A percentile compares a stretch with the other conserved stretches of the same genome.
phyloP scores from a whole-genome alignment of 768 basidiomycete species.

The Chlorophyllum brunneum region DNA sequence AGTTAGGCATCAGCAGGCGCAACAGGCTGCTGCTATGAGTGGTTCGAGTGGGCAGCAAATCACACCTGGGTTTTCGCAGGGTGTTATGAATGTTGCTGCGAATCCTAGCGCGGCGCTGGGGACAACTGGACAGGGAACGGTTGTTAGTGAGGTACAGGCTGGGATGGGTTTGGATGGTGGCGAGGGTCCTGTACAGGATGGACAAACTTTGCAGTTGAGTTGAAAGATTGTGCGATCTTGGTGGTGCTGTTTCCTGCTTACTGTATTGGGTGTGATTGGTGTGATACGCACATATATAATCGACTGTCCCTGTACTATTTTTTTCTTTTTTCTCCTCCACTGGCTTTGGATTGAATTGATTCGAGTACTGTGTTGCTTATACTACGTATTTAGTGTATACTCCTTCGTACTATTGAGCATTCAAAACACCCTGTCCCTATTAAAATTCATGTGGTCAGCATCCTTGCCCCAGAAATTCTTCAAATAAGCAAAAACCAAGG shows the following conservation, averaged over 20 bases:
- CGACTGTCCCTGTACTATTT: too few relatives aligned
- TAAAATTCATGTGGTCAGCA: too few relatives aligned
- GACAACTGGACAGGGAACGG: slow-evolving; percentile 58
- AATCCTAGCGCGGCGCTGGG: slow-evolving; percentile 37
- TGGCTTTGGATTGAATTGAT: too few relatives aligned
- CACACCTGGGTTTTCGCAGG: slow-evolving; percentile 13
- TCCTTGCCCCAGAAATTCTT: too few relatives aligned
- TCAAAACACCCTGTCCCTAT: too few relatives aligned
- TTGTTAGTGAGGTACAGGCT: slow-evolving; percentile 48
- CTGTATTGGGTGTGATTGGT: too few relatives aligned
- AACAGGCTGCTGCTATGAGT: slow-evolving; percentile 35
- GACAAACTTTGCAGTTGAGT: slow-evolving; percentile 47
- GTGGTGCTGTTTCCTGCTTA: not conserved
- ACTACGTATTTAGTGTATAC: too few relatives aligned
- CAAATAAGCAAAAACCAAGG: too few relatives aligned
- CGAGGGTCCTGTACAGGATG: slow-evolving; percentile 53
- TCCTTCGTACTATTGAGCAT: too few relatives aligned
- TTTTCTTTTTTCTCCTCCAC: too few relatives aligned
- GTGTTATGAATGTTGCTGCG: slow-evolving; percentile 18
- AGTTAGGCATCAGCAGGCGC: slow-evolving; percentile 9
- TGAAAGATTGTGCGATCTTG: slow-evolving; percentile 14
- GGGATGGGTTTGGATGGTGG: slow-evolving; percentile 45
- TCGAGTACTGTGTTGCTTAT: too few relatives aligned
- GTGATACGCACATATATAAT: too few relatives aligned
- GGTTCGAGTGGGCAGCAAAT: slow-evolving; percentile 26